Evolutionary conservation across 192 early-diverging fungal species (phyloP).

Genomic region (Geosiphon pyriformis): DNA sequence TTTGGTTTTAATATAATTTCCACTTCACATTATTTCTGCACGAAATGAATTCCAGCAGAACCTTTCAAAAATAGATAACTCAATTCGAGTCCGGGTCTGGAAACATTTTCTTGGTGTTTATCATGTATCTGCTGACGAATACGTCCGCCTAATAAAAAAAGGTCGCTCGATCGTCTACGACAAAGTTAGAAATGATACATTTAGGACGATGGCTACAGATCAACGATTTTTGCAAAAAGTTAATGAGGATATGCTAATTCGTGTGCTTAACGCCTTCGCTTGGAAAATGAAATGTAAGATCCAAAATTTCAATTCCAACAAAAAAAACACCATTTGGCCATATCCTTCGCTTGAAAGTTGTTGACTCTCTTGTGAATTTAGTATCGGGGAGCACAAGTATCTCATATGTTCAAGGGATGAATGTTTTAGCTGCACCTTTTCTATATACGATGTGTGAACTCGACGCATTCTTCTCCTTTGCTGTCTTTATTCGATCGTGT

Average conservation of each 20-base stretch:
- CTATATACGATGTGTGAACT: conserved; percentile 88
- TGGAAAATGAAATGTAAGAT: conserved; percentile 74
- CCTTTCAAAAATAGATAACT: conserved; percentile 23
- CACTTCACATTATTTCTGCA: too few relatives aligned
- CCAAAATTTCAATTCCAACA: not conserved
- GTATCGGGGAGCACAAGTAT: conserved; percentile 43
- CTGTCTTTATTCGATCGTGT: conserved; percentile 78
- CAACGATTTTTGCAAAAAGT: conserved; percentile 64
- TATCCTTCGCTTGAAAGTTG: not conserved
- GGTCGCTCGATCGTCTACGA: conserved; percentile 68
- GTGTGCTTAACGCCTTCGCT: conserved; percentile 82
- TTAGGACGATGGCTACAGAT: conserved; percentile 80
- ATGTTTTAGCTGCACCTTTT: conserved; percentile 87
- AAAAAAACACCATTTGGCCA: not conserved
- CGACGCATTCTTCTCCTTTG: conserved; percentile 84
- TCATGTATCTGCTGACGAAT: conserved; percentile 65
- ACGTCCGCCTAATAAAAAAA: conserved; percentile 61
- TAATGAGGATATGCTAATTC: conserved; percentile 63
- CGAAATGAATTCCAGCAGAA: conserved; percentile 19
- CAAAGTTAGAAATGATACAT: conserved; percentile 89
- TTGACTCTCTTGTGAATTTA: too few relatives aligned
- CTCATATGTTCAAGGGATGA: conserved; percentile 94
- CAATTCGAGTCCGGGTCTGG: conserved; percentile 60
- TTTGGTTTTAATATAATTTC: too few relatives aligned
- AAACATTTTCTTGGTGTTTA: conserved; percentile 71